Percentiles rank a stretch among this genome's conserved stretches.
Conservation (phyloP, 495 filamentous ascomycete species). For the Tuber brumale region DNA sequence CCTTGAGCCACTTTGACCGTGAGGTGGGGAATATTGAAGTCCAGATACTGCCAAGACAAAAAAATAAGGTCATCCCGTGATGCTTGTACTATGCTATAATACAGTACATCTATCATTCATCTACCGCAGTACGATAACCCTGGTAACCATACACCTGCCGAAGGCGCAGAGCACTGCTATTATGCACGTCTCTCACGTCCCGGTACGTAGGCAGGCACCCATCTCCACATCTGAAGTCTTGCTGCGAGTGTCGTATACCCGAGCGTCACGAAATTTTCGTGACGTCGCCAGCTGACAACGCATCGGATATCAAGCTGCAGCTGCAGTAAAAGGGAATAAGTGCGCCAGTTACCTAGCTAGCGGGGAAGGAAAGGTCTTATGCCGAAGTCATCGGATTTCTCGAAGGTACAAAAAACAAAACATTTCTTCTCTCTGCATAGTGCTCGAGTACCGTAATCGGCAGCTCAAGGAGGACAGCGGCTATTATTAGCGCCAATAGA, state of each 20-base stretch:
- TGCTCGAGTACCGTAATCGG: background rate
- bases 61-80: background rate
- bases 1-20: conserved; percentile 7
- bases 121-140: background rate
- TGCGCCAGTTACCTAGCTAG: background rate
- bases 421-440: background rate
- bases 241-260: conserved; percentile 24
- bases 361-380: background rate
- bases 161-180: background rate
- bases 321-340: background rate
- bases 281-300: conserved; percentile 34
- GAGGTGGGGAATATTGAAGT: conserved; percentile 12
- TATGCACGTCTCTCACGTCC: conserved; percentile 17
- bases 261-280: conserved; percentile 8
- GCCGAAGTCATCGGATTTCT: background rate
- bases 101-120: background rate
- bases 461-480: background rate
- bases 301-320: conserved; percentile 23
- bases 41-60: conserved; percentile 10
- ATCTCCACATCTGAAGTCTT: conserved; percentile 22
- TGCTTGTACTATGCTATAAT: conserved; percentile 14
- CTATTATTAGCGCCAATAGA: background rate
- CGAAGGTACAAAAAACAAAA: background rate
- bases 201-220: conserved; percentile 19
- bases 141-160: background rate